Conservation (phyloP, 1,284 basidiomycete genomes). For the Cutaneotrichosporon cavernicola region DNA sequence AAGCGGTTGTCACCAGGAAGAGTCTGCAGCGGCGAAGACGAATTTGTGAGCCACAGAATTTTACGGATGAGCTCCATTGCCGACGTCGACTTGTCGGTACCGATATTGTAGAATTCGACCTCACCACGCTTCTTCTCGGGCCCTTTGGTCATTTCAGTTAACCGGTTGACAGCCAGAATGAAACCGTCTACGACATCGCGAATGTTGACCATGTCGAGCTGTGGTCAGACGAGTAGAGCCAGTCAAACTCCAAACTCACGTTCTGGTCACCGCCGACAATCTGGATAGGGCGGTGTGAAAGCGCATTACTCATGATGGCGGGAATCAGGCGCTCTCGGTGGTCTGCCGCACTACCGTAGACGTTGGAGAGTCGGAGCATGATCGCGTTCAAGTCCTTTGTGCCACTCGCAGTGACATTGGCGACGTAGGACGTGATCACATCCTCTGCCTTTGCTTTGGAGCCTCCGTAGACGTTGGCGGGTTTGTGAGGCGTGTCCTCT, state of each 20-base stretch:
- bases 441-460: conserved; percentile 34
- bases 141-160: conserved; percentile 12
- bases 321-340: conserved; percentile 39
- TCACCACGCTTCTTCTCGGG: neutral
- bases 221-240: neutral
- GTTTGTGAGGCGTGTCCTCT: conserved; percentile 28
- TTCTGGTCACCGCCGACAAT: conserved; percentile 42
- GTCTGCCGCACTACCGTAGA: conserved; percentile 37
- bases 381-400: conserved; percentile 26
- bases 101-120: conserved; percentile 38
- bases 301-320: conserved; percentile 32
- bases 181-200: conserved; percentile 38
- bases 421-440: conserved; percentile 22
- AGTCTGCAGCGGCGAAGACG: conserved; percentile 34
- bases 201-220: conserved; percentile 38
- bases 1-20: conserved; percentile 34
- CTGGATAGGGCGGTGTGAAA: conserved; percentile 39
- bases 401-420: conserved; percentile 4
- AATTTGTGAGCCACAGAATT: conserved; percentile 33
- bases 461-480: conserved; percentile 38
- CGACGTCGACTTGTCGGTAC: conserved; percentile 24
- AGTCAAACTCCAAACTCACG: conserved; percentile 16
- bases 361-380: conserved; percentile 36
- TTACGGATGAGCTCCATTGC: conserved; percentile 33
- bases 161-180: conserved; percentile 26